Conservation (phyloP, 2,329 filamentous ascomycete species). For the Aspergillus sp. region DNA sequence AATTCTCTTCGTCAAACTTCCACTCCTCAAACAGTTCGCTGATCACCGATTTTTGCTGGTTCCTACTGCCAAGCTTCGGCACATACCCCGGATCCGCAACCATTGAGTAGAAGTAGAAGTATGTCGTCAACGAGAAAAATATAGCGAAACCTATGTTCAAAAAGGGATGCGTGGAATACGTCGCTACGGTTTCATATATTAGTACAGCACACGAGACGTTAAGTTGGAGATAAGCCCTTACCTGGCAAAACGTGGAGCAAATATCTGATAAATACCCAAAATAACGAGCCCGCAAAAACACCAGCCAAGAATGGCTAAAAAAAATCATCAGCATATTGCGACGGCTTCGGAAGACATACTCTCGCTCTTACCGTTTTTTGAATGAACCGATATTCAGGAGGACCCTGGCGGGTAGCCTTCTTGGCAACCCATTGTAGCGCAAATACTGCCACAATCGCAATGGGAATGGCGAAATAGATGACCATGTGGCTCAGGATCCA, state of each 20-base stretch:
- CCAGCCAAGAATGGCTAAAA: constrained; percentile 83
- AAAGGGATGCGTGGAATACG: constrained; percentile 66
- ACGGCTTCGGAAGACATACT: background rate
- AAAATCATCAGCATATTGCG: constrained; percentile 16
- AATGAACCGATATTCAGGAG: constrained; percentile 82
- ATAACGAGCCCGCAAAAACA: constrained; percentile 84
- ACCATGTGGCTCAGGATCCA: constrained; percentile 72
- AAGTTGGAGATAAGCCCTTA: constrained; percentile 40
- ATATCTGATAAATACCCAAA: constrained; percentile 77
- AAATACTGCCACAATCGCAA: constrained; percentile 64
- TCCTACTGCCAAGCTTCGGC: constrained; percentile 83
- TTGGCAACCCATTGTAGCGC: constrained; percentile 74
- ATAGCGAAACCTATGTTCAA: constrained; percentile 73
- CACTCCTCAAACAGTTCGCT: constrained; percentile 79
- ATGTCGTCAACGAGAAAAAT: constrained; percentile 66
- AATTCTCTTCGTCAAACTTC: constrained; percentile 93
- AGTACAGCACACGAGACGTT: background rate
- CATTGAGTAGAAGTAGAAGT: constrained; percentile 89
- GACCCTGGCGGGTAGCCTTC: constrained; percentile 77
- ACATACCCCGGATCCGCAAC: constrained; percentile 87
- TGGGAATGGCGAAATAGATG: constrained; percentile 73
- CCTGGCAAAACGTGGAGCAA: constrained; percentile 70
- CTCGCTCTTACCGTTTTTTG: constrained; percentile 72
- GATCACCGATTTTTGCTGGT: constrained; percentile 85
- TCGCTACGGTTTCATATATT: constrained; percentile 48